These are phyloP conservation scores for Periconia macrospinosa DNA, from an alignment of 2,329 filamentous ascomycete genomes.

Conservation along the genomic window DNA sequence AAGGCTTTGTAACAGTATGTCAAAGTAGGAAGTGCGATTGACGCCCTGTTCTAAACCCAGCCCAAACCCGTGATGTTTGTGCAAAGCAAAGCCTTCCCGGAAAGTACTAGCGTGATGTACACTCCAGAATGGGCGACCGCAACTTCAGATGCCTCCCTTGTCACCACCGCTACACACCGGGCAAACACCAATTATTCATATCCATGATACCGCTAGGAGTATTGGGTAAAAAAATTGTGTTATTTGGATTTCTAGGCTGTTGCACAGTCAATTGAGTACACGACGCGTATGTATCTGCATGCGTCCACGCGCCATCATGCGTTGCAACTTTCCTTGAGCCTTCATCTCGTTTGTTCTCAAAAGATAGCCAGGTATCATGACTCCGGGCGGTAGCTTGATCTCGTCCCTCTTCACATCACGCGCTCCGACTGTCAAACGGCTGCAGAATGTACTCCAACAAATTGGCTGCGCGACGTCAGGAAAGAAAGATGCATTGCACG, in stretches of 20 bases:
- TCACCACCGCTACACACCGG: no score
- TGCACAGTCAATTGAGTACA: not conserved
- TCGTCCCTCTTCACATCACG: slow-evolving; percentile 7
- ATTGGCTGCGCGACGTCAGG: slow-evolving; percentile 64
- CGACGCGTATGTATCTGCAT: not conserved
- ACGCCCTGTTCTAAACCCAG: no score
- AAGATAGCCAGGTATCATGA: not conserved
- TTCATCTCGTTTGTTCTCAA: not conserved
- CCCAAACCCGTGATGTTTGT: no score
- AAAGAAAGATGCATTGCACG: slow-evolving; percentile 58
- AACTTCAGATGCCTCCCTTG: no score
- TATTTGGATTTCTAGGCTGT: no score
- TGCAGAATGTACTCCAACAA: slow-evolving; percentile 62
- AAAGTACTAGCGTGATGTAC: not conserved
- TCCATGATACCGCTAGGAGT: not conserved
- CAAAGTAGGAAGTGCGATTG: no score
- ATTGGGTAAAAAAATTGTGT: no score
- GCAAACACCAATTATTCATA: not conserved
- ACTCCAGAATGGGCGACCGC: not conserved
- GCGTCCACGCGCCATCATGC: not conserved
- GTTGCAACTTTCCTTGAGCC: not conserved
- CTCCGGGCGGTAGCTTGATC: not conserved
- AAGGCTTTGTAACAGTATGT: no score
- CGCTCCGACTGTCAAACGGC: slow-evolving; percentile 49
- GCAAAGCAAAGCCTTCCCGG: not conserved